phyloP scores from a whole-genome alignment of 169 alveolate genomes.

The Miamiensis avidus region DNA sequence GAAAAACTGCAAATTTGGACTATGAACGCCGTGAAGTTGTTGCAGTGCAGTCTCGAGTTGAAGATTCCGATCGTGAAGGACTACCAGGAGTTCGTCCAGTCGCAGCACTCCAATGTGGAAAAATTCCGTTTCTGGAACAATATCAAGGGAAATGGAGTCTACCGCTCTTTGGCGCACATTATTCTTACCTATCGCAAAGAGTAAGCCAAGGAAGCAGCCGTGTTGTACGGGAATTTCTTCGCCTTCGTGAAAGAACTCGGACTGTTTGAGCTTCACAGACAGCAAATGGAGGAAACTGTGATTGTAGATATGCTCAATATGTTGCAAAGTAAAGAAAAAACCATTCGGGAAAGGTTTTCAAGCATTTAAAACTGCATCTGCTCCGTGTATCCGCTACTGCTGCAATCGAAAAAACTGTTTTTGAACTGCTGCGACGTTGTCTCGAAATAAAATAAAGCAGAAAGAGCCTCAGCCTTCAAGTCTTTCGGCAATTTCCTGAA shows the following conservation, averaged over 20 bases:
- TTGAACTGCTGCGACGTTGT: slow-evolving; percentile 1
- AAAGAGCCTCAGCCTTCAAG: slow-evolving; percentile 12
- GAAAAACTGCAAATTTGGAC: no score
- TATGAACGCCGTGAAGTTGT: not conserved
- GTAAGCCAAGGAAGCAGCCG: not conserved
- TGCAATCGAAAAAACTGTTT: slow-evolving; percentile 6
- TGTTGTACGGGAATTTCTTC: not conserved
- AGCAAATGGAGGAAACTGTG: not conserved
- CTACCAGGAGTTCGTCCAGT: not conserved
- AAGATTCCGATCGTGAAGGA: not conserved
- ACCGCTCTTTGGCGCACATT: no score
- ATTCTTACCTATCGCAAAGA: not conserved
- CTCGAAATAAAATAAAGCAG: not conserved
- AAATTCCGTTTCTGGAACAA: not conserved
- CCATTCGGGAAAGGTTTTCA: slow-evolving; percentile 6
- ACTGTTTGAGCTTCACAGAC: not conserved
- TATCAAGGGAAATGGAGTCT: no score
- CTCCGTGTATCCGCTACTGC: slow-evolving; percentile 1
- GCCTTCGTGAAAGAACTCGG: not conserved
- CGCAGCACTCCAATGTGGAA: not conserved
- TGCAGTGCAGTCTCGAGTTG: not conserved
- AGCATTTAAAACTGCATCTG: not conserved
- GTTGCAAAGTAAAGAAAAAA: not conserved
- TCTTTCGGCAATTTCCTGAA: slow-evolving; percentile 6
- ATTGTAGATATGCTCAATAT: not conserved